Percentiles rank a stretch among this genome's conserved stretches.
These are phyloP conservation scores for Penicillium lagena DNA, from an alignment of 495 filamentous ascomycete genomes.

Conservation along the genomic window DNA sequence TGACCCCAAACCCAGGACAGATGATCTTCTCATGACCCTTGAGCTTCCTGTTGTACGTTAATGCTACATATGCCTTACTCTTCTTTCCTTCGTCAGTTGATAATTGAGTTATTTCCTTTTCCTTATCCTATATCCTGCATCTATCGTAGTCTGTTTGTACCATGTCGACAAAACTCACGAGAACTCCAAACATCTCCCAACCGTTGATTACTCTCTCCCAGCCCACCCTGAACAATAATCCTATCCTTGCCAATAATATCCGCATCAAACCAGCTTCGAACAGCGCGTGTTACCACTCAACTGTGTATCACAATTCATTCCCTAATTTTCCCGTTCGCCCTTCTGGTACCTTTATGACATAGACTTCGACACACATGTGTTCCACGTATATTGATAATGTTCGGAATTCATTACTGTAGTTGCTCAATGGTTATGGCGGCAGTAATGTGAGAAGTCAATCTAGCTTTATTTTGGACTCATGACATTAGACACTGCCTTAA, in stretches of 20 bases:
- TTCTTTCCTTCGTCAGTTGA: conserved; percentile 15
- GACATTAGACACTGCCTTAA: too few species aligned
- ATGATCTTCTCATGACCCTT: conserved; percentile 9
- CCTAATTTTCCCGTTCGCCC: too few species aligned
- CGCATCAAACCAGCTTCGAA: neutral
- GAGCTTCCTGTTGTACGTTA: conserved; percentile 24
- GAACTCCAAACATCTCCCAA: neutral
- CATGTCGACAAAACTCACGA: neutral
- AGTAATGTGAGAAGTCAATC: too few species aligned
- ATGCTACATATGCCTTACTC: conserved; percentile 28
- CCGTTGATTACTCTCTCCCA: neutral
- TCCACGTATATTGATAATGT: too few species aligned
- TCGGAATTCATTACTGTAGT: too few species aligned
- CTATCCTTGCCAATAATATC: neutral
- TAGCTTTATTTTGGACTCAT: too few species aligned
- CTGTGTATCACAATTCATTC: too few species aligned
- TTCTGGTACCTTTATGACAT: too few species aligned
- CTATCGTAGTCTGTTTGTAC: neutral
- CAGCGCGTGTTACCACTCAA: too few species aligned
- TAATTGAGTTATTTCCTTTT: conserved; percentile 13
- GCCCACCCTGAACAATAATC: neutral
- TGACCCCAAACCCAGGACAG: conserved; percentile 19
- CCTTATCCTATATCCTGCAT: neutral
- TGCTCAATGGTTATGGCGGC: too few species aligned
- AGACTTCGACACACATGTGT: too few species aligned